Base-by-base conservation (phyloP, 1,139 yeast species). In the Ogataea hybrid region DNA sequence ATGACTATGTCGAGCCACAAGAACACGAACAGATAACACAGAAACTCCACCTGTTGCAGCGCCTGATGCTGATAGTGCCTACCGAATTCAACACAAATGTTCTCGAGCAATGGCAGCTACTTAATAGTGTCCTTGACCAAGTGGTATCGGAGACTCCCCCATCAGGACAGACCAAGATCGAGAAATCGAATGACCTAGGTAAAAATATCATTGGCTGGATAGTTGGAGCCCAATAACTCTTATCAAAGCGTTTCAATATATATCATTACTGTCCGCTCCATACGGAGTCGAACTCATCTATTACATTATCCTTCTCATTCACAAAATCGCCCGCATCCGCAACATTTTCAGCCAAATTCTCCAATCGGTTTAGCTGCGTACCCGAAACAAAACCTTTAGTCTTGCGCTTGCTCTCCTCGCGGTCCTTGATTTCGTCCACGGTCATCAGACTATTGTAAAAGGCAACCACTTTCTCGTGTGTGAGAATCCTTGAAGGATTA, bases 401-500 rank as follows among this genome's bases (percentile, higher is more conserved):
- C 12, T 31, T 44, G 3, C 49, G 7, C 5, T 29, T 12, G 28
- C 29, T 12, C 32, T 35, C 37, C 15, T 37, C 36, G 7, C 22
- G 10, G n/a, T 28, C 35, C 10, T 28, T 32, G 8, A 47, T 43
- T 32, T 63, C 63, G 21, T 68, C 65, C 3, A 67, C 69, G 5
- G 65, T 59, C 21, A 52, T 45, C 42, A 75, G 54, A 1, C 62
- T 56, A 5, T 49, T 54, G 56, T 87, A 87, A 54, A 86, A 87
- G 6, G 70, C 66, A 22, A 70, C 67, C 3, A 87, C 96, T 49
- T 71, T 76, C 0, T 70, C 69, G 61, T 84, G 85, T 0, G 88
- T 79, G 52, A 63, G 68, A 6, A 86, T 81, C 52, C 75, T 79
- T 2, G 60, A 54, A 30, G 71, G 72, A 43, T 76, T 70, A 59